Conservation (phyloP, 495 filamentous ascomycete genomes). For the Penicillium soppii region DNA sequence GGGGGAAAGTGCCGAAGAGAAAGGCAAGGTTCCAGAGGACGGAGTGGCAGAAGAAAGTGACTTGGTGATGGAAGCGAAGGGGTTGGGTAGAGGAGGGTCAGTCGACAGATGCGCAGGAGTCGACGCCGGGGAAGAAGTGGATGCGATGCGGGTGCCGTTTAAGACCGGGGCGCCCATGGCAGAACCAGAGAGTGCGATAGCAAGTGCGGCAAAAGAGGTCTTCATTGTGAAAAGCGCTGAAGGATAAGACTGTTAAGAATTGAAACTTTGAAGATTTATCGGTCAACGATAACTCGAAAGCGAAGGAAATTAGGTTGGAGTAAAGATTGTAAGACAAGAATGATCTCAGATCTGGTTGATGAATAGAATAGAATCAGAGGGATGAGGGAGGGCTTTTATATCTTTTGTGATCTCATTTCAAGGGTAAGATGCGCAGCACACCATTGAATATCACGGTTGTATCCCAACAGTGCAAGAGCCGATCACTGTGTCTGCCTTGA, state of each 20-base stretch:
- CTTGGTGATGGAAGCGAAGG: slow-evolving; percentile 2
- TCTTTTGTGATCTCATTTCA: slow-evolving; percentile 1
- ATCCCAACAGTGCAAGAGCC: no score
- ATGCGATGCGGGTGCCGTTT: slow-evolving; percentile 8
- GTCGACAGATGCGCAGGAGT: slow-evolving; percentile 6
- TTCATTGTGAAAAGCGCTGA: slow-evolving; percentile 16
- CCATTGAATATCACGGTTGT: no score
- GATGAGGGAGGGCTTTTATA: slow-evolving; percentile 16
- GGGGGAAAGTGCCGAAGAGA: neutral
- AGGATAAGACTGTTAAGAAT: neutral
- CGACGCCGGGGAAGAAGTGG: neutral
- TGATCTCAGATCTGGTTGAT: slow-evolving; percentile 13
- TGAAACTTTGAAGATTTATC: neutral
- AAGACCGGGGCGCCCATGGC: slow-evolving; percentile 18
- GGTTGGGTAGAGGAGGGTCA: slow-evolving; percentile 2
- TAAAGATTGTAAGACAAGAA: neutral
- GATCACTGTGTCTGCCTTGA: neutral
- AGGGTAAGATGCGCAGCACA: no score
- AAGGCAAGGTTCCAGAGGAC: slow-evolving; percentile 2
- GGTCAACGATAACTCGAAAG: slow-evolving; percentile 2
- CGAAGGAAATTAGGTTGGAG: neutral
- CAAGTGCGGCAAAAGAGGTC: slow-evolving; percentile 14
- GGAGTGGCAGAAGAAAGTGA: slow-evolving; percentile 4
- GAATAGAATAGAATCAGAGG: neutral
- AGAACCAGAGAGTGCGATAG: slow-evolving; percentile 17